Evolutionary conservation across 1,139 yeast species (phyloP).

Genomic region (Yamadazyma aaseri): DNA sequence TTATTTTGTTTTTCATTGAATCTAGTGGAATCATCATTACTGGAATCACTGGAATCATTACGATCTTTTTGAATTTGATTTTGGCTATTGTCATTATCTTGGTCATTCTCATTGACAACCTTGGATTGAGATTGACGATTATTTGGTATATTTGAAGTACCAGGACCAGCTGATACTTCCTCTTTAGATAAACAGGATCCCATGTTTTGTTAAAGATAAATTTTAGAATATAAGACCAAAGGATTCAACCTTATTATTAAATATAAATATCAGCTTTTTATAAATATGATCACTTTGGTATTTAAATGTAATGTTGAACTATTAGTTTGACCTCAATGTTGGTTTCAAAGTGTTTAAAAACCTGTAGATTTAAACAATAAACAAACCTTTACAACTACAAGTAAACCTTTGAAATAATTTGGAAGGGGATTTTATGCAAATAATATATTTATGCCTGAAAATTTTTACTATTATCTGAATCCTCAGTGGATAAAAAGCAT

Average conservation of each 20-base stretch:
- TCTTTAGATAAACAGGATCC: slow-evolving; percentile 13
- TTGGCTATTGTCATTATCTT: too few species aligned
- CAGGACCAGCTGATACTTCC: slow-evolving; percentile 11
- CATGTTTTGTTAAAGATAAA: too few species aligned
- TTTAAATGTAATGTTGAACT: too few species aligned
- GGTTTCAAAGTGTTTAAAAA: too few species aligned
- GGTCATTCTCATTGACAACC: not conserved
- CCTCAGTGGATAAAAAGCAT: slow-evolving; percentile 5
- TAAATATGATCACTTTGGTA: too few species aligned
- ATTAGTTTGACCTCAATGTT: too few species aligned
- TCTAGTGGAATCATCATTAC: slow-evolving; percentile 18
- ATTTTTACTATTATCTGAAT: slow-evolving; percentile 4
- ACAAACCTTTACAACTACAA: not conserved
- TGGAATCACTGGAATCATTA: slow-evolving; percentile 20
- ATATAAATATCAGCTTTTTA: too few species aligned
- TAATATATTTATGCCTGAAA: not conserved
- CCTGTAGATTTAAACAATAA: too few species aligned
- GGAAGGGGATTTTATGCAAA: not conserved
- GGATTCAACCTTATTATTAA: too few species aligned
- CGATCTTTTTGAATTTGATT: slow-evolving; percentile 10
- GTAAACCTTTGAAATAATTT: not conserved
- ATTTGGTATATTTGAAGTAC: not conserved
- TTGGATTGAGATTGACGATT: slow-evolving; percentile 3
- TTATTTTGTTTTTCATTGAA: slow-evolving; percentile 13
- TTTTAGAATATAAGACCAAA: too few species aligned